Conservation (phyloP, 257 asterid genomes). For the Fraxinus cuspidata region DNA sequence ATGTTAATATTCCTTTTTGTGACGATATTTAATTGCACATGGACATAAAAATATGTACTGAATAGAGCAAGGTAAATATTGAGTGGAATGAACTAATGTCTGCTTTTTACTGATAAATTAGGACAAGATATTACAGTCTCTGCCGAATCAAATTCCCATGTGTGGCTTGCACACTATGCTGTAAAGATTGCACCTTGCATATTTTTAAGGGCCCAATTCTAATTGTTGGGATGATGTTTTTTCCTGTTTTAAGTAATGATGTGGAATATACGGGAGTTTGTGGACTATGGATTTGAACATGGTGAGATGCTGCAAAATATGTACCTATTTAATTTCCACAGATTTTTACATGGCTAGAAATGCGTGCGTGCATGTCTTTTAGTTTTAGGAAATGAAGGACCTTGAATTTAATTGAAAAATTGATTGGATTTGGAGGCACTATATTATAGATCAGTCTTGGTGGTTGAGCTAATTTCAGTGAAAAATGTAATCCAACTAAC, state of each 20-base stretch:
- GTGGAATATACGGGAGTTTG: neutral
- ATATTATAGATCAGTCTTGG: neutral
- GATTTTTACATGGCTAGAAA: neutral
- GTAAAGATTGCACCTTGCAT: neutral
- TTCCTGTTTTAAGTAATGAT: neutral
- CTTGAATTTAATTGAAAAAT: neutral
- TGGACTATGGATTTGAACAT: neutral
- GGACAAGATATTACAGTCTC: neutral
- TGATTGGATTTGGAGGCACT: no score
- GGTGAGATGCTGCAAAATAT: neutral
- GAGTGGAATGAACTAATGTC: conserved; percentile 18
- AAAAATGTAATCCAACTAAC: conserved; percentile 11
- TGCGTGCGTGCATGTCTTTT: neutral
- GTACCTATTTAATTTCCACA: neutral
- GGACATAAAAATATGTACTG: neutral
- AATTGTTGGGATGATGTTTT: neutral
- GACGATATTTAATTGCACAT: neutral
- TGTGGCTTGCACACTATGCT: neutral
- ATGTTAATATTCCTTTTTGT: no score
- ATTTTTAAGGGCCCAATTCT: neutral
- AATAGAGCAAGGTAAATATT: neutral
- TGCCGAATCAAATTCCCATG: neutral
- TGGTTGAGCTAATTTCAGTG: neutral
- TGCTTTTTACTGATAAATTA: neutral
- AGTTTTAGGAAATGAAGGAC: neutral